Conservation (phyloP, 768 basidiomycete genomes). For the Tulasnella sp. region DNA sequence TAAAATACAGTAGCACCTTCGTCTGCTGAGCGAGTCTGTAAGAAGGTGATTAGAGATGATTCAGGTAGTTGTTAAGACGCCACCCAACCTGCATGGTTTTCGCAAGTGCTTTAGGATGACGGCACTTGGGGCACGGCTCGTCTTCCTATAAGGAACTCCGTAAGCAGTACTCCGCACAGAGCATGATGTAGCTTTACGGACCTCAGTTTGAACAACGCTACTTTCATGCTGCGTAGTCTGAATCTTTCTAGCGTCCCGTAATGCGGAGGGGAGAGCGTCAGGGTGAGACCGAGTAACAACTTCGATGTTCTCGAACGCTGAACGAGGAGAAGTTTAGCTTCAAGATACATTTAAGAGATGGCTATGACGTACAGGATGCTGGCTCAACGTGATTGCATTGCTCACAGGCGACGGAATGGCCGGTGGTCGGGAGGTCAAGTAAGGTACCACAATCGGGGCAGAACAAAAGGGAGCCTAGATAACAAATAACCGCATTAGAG, state of each 20-base stretch:
- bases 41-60: neutral
- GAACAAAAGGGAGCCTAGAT: slow-evolving; percentile 78
- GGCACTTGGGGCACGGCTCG: slow-evolving; percentile 83
- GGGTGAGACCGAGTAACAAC: slow-evolving; percentile 86
- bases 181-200: slow-evolving; percentile 35
- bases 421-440: slow-evolving; percentile 70
- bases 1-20: slow-evolving; percentile 93
- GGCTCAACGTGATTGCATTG: slow-evolving; percentile 83
- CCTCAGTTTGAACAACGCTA: slow-evolving; percentile 52
- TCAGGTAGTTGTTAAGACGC: neutral
- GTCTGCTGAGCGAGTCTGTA: slow-evolving; percentile 75
- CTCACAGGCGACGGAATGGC: slow-evolving; percentile 68
- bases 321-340: neutral
- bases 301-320: slow-evolving; percentile 80
- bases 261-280: slow-evolving; percentile 83
- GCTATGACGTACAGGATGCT: slow-evolving; percentile 61
- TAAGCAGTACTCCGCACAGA: neutral
- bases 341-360: neutral
- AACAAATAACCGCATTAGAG: neutral
- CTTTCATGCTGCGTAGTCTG: slow-evolving; percentile 69
- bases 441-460: slow-evolving; percentile 90
- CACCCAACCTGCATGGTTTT: slow-evolving; percentile 57
- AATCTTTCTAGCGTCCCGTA: slow-evolving; percentile 81
- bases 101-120: slow-evolving; percentile 74
- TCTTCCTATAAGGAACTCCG: slow-evolving; percentile 53